phyloP scores from a whole-genome alignment of 2,329 filamentous ascomycete species.

The Fusarium globosum region DNA sequence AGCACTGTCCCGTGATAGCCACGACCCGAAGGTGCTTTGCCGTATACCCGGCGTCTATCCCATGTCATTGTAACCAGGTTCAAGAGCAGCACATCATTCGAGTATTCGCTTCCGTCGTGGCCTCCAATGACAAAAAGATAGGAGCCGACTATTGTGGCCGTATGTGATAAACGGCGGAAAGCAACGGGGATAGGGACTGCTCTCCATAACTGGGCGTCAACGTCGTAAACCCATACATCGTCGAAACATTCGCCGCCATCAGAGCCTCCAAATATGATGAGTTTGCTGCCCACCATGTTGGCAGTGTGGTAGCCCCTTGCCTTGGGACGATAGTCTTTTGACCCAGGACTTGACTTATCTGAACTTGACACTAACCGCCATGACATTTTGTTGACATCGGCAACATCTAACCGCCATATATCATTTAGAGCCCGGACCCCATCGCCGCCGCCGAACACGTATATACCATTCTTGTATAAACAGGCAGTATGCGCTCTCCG shows the following conservation, averaged over 20 bases:
- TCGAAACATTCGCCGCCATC: constrained; percentile 79
- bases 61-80: constrained; percentile 81
- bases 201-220: constrained; percentile 70
- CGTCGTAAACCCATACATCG: constrained; percentile 79
- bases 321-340: constrained; percentile 63
- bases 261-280: constrained; percentile 77
- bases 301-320: constrained; percentile 77
- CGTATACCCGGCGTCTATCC: constrained; percentile 74
- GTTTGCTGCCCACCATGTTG: constrained; percentile 78
- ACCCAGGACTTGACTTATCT: constrained; percentile 48
- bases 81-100: constrained; percentile 74
- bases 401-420: constrained; percentile 77
- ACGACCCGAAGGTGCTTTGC: constrained; percentile 69
- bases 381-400: constrained; percentile 73
- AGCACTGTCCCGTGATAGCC: constrained; percentile 76
- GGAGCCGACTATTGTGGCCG: constrained; percentile 75
- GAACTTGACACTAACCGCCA: constrained; percentile 72
- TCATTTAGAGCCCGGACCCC: constrained; percentile 77
- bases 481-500: constrained; percentile 77
- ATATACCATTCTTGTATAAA: constrained; percentile 76
- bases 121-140: constrained; percentile 78
- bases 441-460: constrained; percentile 78
- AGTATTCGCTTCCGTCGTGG: constrained; percentile 77
- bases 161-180: constrained; percentile 74
- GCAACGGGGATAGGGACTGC: constrained; percentile 68